Evolutionary conservation across 2,329 filamentous ascomycete genomes (phyloP).

Genomic region (Rutstroemia sp.): DNA sequence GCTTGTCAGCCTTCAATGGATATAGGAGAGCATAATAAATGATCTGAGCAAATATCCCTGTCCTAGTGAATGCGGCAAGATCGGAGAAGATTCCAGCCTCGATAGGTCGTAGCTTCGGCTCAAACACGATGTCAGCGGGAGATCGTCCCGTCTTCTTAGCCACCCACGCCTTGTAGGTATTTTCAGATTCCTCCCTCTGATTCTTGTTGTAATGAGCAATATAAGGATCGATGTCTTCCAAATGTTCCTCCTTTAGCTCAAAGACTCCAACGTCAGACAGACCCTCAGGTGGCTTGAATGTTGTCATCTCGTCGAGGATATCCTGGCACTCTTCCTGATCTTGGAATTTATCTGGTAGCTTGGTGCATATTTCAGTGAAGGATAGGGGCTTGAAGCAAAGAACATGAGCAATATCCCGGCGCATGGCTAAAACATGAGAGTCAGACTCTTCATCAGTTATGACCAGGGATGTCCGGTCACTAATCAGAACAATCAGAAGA

Average conservation of each 20-base stretch:
- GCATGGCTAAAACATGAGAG: constrained; percentile 63
- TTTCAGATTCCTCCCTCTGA: constrained; percentile 90
- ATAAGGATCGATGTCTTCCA: constrained; percentile 89
- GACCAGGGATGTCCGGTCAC: constrained; percentile 76
- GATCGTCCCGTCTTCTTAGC: constrained; percentile 80
- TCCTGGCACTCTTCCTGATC: constrained; percentile 84
- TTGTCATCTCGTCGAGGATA: constrained; percentile 80
- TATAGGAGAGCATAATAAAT: constrained; percentile 85
- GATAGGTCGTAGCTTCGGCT: constrained; percentile 75
- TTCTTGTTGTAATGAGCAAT: constrained; percentile 96
- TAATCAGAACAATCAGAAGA: constrained; percentile 81
- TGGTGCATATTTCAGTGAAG: constrained; percentile 82
- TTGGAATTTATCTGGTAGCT: constrained; percentile 80
- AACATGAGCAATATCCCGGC: constrained; percentile 85
- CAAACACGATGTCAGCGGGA: constrained; percentile 79
- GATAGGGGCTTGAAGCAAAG: constrained; percentile 94
- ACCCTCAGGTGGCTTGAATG: constrained; percentile 83
- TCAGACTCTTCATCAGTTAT: constrained; percentile 58
- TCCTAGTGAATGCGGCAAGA: constrained; percentile 73
- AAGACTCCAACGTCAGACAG: constrained; percentile 91
- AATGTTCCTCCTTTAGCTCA: constrained; percentile 77
- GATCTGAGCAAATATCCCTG: constrained; percentile 80
- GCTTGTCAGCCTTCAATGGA: constrained; percentile 59
- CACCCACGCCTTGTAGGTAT: constrained; percentile 78
- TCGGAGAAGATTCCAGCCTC: constrained; percentile 68